Percentiles rank a stretch among this genome's conserved stretches.
phyloP scores from a whole-genome alignment of 2,329 filamentous ascomycete genomes.

The Aspergillus texensis region DNA sequence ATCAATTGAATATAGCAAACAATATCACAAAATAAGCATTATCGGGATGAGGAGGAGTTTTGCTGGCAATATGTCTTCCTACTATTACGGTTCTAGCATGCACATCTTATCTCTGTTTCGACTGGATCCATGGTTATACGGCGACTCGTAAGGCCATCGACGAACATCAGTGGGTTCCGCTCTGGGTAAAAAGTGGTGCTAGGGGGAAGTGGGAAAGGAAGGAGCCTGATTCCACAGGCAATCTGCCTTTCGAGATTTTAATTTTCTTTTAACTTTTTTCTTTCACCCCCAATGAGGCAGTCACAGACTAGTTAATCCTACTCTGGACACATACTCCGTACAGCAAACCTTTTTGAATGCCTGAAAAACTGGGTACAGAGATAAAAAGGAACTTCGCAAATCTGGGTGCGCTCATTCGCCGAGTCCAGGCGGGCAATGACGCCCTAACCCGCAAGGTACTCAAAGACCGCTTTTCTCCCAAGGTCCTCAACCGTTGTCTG shows the following conservation, averaged over 20 bases:
- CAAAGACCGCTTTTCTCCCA: slow-evolving; percentile 4
- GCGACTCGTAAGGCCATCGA: not conserved
- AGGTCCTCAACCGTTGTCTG: slow-evolving; percentile 9
- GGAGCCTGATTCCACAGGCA: not conserved
- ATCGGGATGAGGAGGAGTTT: not conserved
- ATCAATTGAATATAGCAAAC: not conserved
- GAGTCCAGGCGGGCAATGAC: not conserved
- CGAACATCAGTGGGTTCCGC: not conserved
- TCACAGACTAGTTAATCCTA: not conserved
- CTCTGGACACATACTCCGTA: no score
- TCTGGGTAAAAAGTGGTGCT: not conserved
- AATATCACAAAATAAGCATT: not conserved
- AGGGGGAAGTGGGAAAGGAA: not conserved
- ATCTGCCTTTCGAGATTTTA: not conserved
- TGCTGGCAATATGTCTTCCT: not conserved
- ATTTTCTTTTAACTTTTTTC: not conserved
- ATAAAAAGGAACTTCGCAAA: not conserved
- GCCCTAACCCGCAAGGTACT: slow-evolving; percentile 20
- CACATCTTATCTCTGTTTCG: not conserved
- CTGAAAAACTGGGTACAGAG: not conserved
- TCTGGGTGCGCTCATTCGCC: not conserved
- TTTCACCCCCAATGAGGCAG: not conserved
- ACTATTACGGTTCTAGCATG: not conserved
- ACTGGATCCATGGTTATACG: not conserved
- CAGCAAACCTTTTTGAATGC: not conserved